These are phyloP conservation scores for Babesia caballi DNA, from an alignment of 169 alveolate species.

Conservation along the genomic window DNA sequence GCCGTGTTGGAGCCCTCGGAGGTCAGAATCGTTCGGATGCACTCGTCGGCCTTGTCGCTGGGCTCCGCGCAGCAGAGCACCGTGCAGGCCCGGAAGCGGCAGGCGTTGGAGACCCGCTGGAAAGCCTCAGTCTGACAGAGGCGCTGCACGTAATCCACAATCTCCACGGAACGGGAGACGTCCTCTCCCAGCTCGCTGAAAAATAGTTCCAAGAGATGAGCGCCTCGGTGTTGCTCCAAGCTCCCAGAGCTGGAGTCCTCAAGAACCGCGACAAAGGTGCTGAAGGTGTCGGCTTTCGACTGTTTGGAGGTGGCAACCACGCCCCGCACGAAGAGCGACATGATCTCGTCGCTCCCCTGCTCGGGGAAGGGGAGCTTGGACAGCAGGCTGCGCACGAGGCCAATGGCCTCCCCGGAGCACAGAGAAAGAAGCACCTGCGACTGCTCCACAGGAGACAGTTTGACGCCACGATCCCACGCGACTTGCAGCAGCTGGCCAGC, in stretches of 20 bases:
- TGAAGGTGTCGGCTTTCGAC: neutral
- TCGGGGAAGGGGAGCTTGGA: constrained; percentile 11
- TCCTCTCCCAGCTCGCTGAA: neutral
- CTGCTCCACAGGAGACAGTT: constrained; percentile 11
- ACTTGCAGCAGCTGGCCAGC: constrained; percentile 49
- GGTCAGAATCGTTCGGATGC: neutral
- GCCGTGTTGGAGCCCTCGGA: neutral
- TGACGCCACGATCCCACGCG: constrained; percentile 30
- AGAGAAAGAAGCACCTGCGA: constrained; percentile 37
- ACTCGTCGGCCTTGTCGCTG: neutral
- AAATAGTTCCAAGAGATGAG: neutral
- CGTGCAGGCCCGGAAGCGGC: constrained; percentile 3
- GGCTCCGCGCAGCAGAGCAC: constrained; percentile 13
- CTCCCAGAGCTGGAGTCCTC: neutral
- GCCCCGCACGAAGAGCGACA: constrained; percentile 17
- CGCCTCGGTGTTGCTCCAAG: neutral
- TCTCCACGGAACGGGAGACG: neutral
- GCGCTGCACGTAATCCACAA: neutral
- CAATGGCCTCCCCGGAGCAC: constrained; percentile 17
- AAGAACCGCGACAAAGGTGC: constrained; percentile 1
- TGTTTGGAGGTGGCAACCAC: neutral
- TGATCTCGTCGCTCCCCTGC: constrained; percentile 10
- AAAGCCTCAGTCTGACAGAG: constrained; percentile 1
- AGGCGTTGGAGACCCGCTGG: neutral
- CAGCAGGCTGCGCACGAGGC: constrained; percentile 9